phyloP scores from a whole-genome alignment of 305 asterid species.

The Solanum hybrid region DNA sequence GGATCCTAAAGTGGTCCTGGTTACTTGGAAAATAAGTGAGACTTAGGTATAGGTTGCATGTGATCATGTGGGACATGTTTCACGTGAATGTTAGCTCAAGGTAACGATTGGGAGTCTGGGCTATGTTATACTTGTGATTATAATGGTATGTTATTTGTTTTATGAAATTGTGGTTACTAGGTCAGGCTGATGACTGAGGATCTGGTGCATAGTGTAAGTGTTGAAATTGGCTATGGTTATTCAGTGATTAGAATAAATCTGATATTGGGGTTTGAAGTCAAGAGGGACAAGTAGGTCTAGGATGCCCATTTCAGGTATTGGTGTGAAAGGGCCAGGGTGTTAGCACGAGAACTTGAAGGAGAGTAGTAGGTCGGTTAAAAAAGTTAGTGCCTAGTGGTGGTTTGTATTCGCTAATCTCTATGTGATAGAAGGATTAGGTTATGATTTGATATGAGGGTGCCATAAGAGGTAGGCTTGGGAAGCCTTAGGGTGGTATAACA shows the following conservation, averaged over 20 bases:
- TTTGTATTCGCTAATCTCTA: background rate
- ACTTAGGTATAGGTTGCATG: too few relatives aligned
- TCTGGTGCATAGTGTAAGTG: background rate
- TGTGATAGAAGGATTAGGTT: background rate
- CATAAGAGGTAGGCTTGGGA: background rate
- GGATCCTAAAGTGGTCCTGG: too few relatives aligned
- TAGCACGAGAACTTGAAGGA: background rate
- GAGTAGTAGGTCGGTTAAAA: background rate
- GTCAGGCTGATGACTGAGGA: background rate
- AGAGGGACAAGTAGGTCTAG: background rate
- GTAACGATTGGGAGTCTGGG: background rate
- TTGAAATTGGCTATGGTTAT: background rate
- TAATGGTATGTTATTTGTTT: background rate
- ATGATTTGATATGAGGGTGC: background rate
- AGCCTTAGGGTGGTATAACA: background rate
- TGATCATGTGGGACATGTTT: background rate
- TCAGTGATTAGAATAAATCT: background rate
- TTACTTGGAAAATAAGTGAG: too few relatives aligned
- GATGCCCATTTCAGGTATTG: background rate
- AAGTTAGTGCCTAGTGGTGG: background rate
- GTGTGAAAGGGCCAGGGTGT: background rate
- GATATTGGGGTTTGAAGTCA: background rate
- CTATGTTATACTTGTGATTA: background rate
- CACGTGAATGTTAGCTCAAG: background rate
- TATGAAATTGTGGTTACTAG: background rate